A percentile compares a stretch with the other conserved stretches of the same genome.
Evolutionary conservation across 768 basidiomycete species (phyloP).

Genomic region (Xerocomellus dryophilus): DNA sequence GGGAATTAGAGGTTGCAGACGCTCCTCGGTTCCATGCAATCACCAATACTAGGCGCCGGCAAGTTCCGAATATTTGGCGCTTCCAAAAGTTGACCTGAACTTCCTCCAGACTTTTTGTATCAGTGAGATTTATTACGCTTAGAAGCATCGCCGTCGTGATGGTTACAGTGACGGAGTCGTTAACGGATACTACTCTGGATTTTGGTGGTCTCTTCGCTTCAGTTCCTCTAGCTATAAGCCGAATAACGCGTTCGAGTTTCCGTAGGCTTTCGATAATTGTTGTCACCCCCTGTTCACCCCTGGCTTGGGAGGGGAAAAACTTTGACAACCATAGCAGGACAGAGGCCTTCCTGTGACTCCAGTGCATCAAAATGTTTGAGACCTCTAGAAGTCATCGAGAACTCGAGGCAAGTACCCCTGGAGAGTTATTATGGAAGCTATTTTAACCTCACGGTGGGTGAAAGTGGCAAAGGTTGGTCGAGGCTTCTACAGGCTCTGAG

Average conservation of each 20-base stretch:
- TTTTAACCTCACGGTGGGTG: conserved; percentile 4
- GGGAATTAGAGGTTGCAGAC: conserved; percentile 10
- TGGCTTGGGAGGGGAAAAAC: neutral
- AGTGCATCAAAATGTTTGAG: conserved; percentile 12
- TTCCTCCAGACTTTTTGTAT: conserved; percentile 26
- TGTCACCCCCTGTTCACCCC: neutral
- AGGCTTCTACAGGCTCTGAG: conserved; percentile 11
- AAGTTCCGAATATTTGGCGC: conserved; percentile 21
- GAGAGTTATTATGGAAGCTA: conserved; percentile 28
- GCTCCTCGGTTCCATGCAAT: conserved; percentile 19
- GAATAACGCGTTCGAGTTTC: neutral
- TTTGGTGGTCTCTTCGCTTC: conserved; percentile 1
- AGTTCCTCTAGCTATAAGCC: neutral
- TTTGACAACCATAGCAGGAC: neutral
- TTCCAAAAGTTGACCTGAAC: conserved; percentile 14
- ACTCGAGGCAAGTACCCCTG: conserved; percentile 16
- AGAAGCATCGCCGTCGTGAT: conserved; percentile 27
- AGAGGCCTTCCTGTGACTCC: neutral
- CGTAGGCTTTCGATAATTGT: neutral
- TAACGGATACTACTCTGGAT: conserved; percentile 3
- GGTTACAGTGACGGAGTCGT: conserved; percentile 25
- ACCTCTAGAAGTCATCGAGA: conserved; percentile 10
- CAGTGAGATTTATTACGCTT: conserved; percentile 24
- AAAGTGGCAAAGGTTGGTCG: conserved; percentile 13
- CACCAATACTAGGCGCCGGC: conserved; percentile 16